phyloP scores from a whole-genome alignment of 805 yeast species.

The Barnettozyma vustinii region DNA sequence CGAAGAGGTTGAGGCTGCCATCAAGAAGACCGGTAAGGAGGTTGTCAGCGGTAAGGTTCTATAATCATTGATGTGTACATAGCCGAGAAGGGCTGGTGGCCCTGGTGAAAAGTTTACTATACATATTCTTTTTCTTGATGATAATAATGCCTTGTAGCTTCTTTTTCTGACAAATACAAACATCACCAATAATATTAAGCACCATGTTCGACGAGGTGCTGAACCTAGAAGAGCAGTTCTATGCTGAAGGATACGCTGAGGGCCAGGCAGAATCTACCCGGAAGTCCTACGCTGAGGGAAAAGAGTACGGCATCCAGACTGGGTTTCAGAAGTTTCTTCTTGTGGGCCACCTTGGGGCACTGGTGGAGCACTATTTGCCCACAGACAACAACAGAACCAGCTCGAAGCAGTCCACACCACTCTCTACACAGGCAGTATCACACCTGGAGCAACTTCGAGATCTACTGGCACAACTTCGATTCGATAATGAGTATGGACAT shows the following conservation, averaged over 20 bases:
- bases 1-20: slow-evolving; percentile 75
- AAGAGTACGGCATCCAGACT: slow-evolving; percentile 76
- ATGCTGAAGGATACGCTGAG: slow-evolving; percentile 64
- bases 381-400: slow-evolving; percentile 28
- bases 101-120: background rate
- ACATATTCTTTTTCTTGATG: background rate
- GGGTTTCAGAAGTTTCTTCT: slow-evolving; percentile 67
- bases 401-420: slow-evolving; percentile 1
- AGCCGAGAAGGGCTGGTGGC: background rate
- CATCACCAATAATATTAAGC: background rate
- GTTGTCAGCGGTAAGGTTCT: slow-evolving; percentile 60
- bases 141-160: background rate
- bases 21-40: slow-evolving; percentile 87
- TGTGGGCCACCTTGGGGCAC: slow-evolving; percentile 61
- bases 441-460: slow-evolving; percentile 26
- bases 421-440: slow-evolving; percentile 20
- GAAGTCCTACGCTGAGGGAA: slow-evolving; percentile 69
- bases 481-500: slow-evolving; percentile 45
- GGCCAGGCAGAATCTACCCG: slow-evolving; percentile 59
- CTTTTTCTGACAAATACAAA: background rate
- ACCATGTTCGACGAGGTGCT: slow-evolving; percentile 45
- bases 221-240: slow-evolving; percentile 55
- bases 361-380: slow-evolving; percentile 26
- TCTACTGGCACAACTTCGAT: slow-evolving; percentile 29
- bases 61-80: background rate